Evolutionary conservation across 345 rosid genomes (phyloP), one percentile per base, ranked within the genome.

Genomic region (Crucihimalaya himalaica): DNA sequence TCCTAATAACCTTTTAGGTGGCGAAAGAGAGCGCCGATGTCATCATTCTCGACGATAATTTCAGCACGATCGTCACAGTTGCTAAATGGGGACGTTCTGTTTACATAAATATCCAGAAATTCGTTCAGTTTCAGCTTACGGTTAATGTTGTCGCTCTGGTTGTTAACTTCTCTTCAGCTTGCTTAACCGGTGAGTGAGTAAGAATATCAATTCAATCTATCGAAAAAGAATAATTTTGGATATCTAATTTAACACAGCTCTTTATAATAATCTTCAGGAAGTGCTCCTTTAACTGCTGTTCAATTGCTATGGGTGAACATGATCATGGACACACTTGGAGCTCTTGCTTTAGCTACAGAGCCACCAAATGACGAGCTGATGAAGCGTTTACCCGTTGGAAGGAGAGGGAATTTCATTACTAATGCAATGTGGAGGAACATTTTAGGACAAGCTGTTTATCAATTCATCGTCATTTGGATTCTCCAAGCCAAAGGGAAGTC

Each of bases 11-110:
- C 70, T 76, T 66, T 50, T 81, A 93, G 98, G 98, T 93, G 68
- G 98, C 98, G 0, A 93, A 93, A 82, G 98, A 93, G 88, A 93
- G 98, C 56, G 98, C 98, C 1, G 98, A 93, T 84, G 97, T 93
- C 40, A 79, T 93, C 62, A 93, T 93, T 68, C 87, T 91, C 62
- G 98, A 93, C 46, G 98, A 93, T 77, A 93, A 93, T 54, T 93
- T 93, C 84, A 89, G 97, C 51, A 91, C 98, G 2, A 93, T 93
- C 27, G 98, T 84, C 68, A 93, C 98, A 25, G 98, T 93, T 14
- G 97, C 96, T 70, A 91, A 83, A 86, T 93, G 96, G 96, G 98
- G 98, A 39, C 94, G 96, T 40, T 92, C 98, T 34, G 96, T 92
- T 35, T 92, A 92, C 82, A 81, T 93, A 21, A 93, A 93, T 71